These are phyloP conservation scores for Mortierella sp. DNA, from an alignment of 371 early-diverging fungal species.

Conservation along the genomic window DNA sequence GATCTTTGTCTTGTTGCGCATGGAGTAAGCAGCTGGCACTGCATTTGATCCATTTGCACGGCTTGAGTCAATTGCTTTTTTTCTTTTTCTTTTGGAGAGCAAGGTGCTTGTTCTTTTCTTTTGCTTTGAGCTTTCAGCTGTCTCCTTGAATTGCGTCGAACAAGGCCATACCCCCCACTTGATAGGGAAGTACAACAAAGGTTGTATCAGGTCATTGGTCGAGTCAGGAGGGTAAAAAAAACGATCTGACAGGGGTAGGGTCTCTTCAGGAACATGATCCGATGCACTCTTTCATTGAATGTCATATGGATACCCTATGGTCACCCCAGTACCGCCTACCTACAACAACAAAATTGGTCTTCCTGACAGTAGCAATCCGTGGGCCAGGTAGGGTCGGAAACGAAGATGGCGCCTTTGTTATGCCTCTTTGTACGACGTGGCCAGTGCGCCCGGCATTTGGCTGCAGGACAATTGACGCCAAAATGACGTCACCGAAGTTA, in stretches of 20 bases:
- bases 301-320: no score
- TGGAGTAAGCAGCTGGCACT: background rate
- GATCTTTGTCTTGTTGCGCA: background rate
- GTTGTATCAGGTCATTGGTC: background rate
- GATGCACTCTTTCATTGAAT: background rate
- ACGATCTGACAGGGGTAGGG: background rate
- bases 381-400: no score
- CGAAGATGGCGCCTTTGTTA: background rate
- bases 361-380: no score
- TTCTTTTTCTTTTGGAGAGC: background rate
- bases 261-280: background rate
- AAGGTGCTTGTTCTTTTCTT: background rate
- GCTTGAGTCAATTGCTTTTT: background rate
- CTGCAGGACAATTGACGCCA: no score
- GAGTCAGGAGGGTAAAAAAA: background rate
- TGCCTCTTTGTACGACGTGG: background rate
- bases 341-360: no score
- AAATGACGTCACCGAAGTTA: no score
- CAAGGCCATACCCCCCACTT: background rate
- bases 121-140: background rate
- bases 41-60: background rate
- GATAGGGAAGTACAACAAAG: background rate
- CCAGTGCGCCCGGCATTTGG: background rate
- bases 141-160: background rate
- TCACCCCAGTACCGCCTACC: no score